These are phyloP conservation scores for Funneliformis caledonium DNA, from an alignment of 371 early-diverging fungal genomes.

Conservation along the genomic window DNA sequence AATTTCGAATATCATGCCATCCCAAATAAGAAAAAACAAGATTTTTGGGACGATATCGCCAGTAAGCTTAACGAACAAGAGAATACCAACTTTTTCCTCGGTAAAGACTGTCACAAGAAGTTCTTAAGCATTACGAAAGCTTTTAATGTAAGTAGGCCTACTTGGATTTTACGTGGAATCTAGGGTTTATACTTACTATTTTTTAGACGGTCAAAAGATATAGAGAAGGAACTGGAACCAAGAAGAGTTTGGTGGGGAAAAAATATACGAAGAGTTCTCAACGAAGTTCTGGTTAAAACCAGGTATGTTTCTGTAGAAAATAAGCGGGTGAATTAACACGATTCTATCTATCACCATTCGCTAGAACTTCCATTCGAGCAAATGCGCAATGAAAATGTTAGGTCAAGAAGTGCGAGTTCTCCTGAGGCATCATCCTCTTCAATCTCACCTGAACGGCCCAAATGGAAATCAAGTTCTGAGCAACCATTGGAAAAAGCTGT, in stretches of 20 bases:
- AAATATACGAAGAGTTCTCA: no score
- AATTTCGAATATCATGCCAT: no score
- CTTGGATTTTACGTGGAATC: constrained; percentile 21
- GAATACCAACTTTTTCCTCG: constrained; percentile 16
- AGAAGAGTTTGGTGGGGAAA: constrained; percentile 2
- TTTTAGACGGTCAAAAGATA: constrained; percentile 20
- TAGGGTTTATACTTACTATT: background rate
- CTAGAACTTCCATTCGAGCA: constrained; percentile 17
- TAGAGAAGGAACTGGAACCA: background rate
- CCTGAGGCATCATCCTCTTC: no score
- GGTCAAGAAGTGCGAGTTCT: constrained; percentile 2
- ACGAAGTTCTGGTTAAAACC: no score
- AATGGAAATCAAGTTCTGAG: constrained; percentile 11
- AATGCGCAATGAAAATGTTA: constrained; percentile 6
- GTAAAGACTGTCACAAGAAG: constrained; percentile 12
- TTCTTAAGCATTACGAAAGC: background rate
- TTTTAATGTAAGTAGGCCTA: no score
- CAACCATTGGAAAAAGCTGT: no score
- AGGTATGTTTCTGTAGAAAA: constrained; percentile 9
- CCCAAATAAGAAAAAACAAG: background rate
- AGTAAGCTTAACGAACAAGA: constrained; percentile 16
- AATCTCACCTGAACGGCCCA: constrained; percentile 14
- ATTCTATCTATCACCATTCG: constrained; percentile 11
- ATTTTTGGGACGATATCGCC: constrained; percentile 1
- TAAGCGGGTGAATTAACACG: constrained; percentile 6